Conservation (phyloP, 2,329 filamentous ascomycete genomes). For the Nothophaeocryptopus gaeumannii region DNA sequence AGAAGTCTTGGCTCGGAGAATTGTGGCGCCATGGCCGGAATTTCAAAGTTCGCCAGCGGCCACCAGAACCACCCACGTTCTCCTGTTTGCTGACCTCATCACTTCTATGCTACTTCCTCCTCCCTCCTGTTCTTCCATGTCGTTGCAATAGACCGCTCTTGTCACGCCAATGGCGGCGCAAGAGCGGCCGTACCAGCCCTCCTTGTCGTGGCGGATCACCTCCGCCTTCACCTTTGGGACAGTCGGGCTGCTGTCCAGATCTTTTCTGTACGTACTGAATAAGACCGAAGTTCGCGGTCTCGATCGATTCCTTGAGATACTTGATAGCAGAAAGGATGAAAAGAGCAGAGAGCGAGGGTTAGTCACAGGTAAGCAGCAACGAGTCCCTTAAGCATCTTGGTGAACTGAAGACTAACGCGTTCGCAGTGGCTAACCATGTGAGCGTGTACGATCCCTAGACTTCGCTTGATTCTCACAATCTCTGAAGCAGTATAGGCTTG, state of each 20-base stretch:
- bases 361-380: conserved; percentile 65
- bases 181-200: conserved; percentile 52
- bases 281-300: conserved; percentile 73
- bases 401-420: background rate
- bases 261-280: conserved; percentile 73
- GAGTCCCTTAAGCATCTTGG: background rate
- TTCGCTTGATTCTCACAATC: conserved; percentile 3
- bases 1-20: background rate
- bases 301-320: conserved; percentile 67
- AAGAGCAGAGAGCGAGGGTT: conserved; percentile 69
- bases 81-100: background rate
- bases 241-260: conserved; percentile 66
- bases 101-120: background rate
- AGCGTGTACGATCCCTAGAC: conserved; percentile 67
- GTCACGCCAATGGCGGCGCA: conserved; percentile 38
- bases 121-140: background rate
- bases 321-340: conserved; percentile 70
- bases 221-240: conserved; percentile 74
- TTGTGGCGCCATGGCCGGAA: background rate
- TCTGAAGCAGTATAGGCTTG: conserved; percentile 59
- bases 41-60: background rate
- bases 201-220: conserved; percentile 66
- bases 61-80: background rate
- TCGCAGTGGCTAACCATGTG: conserved; percentile 77
- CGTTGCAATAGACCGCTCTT: conserved; percentile 3